These are phyloP conservation scores for Umbilicus rupestris DNA, from an alignment of 164 flowering plant genomes.

Conservation along the genomic window DNA sequence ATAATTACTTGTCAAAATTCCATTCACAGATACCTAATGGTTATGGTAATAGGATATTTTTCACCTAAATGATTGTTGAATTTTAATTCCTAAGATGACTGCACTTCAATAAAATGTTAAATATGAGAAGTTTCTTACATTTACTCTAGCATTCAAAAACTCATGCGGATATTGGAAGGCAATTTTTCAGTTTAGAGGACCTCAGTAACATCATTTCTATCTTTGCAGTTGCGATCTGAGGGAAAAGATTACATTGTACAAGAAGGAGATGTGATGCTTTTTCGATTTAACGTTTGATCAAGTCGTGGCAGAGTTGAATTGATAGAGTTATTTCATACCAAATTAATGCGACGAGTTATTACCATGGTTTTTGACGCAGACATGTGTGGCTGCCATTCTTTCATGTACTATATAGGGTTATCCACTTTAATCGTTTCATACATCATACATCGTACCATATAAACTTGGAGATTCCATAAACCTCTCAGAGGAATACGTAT, in stretches of 20 bases:
- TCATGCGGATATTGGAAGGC: background rate
- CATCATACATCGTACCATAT: background rate
- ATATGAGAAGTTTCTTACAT: background rate
- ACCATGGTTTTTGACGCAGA: background rate
- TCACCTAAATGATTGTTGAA: too few species aligned
- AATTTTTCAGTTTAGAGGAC: background rate
- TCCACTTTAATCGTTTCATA: background rate
- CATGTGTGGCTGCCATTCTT: background rate
- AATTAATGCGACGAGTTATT: background rate
- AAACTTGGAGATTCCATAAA: background rate
- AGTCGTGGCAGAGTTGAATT: background rate
- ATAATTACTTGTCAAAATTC: too few species aligned
- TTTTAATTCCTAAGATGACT: too few species aligned
- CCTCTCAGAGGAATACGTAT: background rate
- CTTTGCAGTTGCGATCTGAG: conserved; percentile 82
- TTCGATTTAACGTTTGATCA: conserved; percentile 76
- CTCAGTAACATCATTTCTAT: conserved; percentile 2
- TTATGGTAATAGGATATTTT: too few species aligned
- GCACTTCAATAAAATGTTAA: too few species aligned
- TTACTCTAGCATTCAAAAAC: background rate
- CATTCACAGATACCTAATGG: too few species aligned
- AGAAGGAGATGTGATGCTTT: conserved; percentile 99
- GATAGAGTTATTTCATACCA: background rate
- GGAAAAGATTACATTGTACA: conserved; percentile 90
- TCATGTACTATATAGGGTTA: background rate